Evolutionary conservation across 2,329 filamentous ascomycete species (phyloP).

Genomic region (Coccinonectria pachysandricola): DNA sequence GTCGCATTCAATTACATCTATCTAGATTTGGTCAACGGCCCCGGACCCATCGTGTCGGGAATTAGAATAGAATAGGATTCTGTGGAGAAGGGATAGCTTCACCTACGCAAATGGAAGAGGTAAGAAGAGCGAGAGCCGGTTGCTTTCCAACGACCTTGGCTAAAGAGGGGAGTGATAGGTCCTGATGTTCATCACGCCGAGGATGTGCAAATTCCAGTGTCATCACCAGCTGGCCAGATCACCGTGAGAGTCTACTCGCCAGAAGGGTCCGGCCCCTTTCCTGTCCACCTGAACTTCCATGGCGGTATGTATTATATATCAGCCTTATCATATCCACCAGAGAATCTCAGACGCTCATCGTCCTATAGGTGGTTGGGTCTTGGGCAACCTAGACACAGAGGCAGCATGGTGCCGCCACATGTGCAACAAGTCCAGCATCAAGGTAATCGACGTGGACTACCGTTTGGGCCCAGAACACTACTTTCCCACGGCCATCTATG

Average conservation of each 20-base stretch:
- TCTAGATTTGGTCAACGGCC: too few species aligned
- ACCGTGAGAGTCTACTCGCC: slow-evolving; percentile 18
- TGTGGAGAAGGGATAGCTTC: slow-evolving; percentile 21
- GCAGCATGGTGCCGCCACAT: slow-evolving; percentile 19
- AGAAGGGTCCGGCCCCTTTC: slow-evolving; percentile 16
- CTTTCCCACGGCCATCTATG: slow-evolving; percentile 15
- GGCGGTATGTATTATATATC: slow-evolving; percentile 7
- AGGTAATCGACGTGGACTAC: slow-evolving; percentile 20
- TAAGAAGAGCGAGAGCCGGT: too few species aligned
- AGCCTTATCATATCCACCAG: accelerated
- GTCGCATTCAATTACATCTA: too few species aligned
- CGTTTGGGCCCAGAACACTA: slow-evolving; percentile 17
- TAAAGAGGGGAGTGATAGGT: too few species aligned
- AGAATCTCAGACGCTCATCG: too few species aligned
- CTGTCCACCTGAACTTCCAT: slow-evolving; percentile 17
- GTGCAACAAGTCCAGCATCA: slow-evolving; percentile 16
- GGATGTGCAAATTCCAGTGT: slow-evolving; percentile 15
- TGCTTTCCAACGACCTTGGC: too few species aligned
- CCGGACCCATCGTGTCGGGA: too few species aligned
- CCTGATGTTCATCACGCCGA: slow-evolving; percentile 6
- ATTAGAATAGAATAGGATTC: too few species aligned
- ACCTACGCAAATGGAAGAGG: slow-evolving; percentile 17
- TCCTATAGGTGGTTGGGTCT: slow-evolving; percentile 16
- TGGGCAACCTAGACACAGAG: slow-evolving; percentile 16
- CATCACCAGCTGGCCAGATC: slow-evolving; percentile 14